Evolutionary conservation across 148 eudicot species (phyloP).

Genomic region (Fallopia convolvulus): DNA sequence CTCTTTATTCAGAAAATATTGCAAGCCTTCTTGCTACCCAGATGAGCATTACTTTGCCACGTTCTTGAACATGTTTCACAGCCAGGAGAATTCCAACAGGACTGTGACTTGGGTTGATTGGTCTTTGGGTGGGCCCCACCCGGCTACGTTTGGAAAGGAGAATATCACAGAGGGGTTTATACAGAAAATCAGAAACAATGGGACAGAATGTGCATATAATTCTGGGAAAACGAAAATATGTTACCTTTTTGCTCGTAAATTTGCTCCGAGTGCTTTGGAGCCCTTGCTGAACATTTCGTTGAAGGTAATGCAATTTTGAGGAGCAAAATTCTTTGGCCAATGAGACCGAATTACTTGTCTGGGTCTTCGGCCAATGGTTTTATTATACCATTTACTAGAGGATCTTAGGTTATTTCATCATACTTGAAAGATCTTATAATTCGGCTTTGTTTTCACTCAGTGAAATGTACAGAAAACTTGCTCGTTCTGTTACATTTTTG

Average conservation of each 20-base stretch:
- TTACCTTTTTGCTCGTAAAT: constrained; percentile 78
- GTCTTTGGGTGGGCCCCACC: constrained; percentile 69
- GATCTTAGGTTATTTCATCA: constrained; percentile 2
- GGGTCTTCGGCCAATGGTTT: constrained; percentile 6
- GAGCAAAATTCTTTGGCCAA: not conserved
- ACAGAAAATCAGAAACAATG: constrained; percentile 54
- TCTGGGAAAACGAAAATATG: constrained; percentile 29
- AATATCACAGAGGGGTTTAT: constrained; percentile 56
- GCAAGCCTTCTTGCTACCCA: constrained; percentile 70
- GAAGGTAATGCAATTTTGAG: constrained; percentile 49
- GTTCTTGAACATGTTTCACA: constrained; percentile 44
- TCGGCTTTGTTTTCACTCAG: not conserved
- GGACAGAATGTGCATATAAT: constrained; percentile 58
- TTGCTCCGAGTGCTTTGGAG: constrained; percentile 50
- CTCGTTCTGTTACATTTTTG: not conserved
- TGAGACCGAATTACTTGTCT: not conserved
- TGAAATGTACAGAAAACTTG: constrained; percentile 3
- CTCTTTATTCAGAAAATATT: constrained; percentile 45
- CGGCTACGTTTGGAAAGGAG: constrained; percentile 40
- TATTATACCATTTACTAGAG: constrained; percentile 7
- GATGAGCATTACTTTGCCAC: constrained; percentile 85
- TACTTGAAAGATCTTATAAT: constrained; percentile 7
- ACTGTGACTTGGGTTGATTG: constrained; percentile 75
- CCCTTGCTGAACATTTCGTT: constrained; percentile 49
- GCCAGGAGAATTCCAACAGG: constrained; percentile 43